Conservation (phyloP, 2,329 filamentous ascomycete species). For the Beauveria pseudobassiana region DNA sequence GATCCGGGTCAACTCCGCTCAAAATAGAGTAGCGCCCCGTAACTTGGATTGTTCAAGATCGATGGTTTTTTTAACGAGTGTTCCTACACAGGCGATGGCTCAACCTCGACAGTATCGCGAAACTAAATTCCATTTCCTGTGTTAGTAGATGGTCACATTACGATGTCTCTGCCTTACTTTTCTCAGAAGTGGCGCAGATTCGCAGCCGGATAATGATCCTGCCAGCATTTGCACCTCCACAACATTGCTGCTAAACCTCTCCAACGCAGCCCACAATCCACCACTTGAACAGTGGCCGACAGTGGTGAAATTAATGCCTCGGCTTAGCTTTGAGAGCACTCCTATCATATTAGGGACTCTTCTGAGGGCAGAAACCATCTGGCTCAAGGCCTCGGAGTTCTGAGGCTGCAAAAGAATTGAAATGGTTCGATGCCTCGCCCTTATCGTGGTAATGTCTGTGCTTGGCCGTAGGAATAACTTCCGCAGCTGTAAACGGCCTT, state of each 20-base stretch:
- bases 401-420: constrained; percentile 57
- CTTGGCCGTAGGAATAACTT: constrained; percentile 77
- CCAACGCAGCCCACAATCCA: constrained; percentile 67
- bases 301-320: constrained; percentile 58
- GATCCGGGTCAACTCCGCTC: constrained; percentile 59
- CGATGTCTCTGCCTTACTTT: neutral
- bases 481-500: constrained; percentile 68
- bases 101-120: neutral
- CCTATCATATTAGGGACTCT: constrained; percentile 70
- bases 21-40: constrained; percentile 65
- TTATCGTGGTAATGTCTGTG: constrained; percentile 58
- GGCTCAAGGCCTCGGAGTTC: constrained; percentile 50
- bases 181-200: neutral
- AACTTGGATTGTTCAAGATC: constrained; percentile 73
- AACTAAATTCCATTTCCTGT: neutral
- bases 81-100: neutral
- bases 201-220: neutral
- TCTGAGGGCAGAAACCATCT: constrained; percentile 54
- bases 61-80: constrained; percentile 61
- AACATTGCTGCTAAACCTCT: constrained; percentile 60
- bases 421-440: constrained; percentile 64
- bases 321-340: constrained; percentile 62
- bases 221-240: constrained; percentile 50
- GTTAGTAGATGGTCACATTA: constrained; percentile 1
- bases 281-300: constrained; percentile 47